Evolutionary conservation across 2,329 filamentous ascomycete genomes (phyloP), one percentile per base, ranked within the genome.

Genomic region (Cladosporium phlei): DNA sequence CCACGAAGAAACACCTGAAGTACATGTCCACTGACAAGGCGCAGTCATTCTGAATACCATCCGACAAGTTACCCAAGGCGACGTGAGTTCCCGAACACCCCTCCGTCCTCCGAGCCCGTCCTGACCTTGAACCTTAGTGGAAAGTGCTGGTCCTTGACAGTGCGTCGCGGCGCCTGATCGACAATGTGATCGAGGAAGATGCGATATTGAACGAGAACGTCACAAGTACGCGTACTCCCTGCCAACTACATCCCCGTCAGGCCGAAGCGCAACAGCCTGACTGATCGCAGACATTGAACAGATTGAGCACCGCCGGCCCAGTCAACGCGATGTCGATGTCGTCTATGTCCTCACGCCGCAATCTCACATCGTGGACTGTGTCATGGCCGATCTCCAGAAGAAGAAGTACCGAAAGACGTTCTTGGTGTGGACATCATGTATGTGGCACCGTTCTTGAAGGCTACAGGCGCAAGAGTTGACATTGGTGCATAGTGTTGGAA

Each of bases 141-240:
- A 98, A 97, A 79, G 87, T 96, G 56, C 74, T 98, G 57, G 84
- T 98, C 44, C 75, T 96, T 60, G 93, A 98, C 70, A 83, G 87
- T 57, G 77, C 75, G 47, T 90, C 88, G 65, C 83, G 84, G 66
- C 90, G 85, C 67, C 79, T 98, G 59, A 78, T 98, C 59, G 85
- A 95, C 69, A 95, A 91, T 74, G 86, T 88, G 37, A 80, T 91
- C 65, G 91, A 88, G 61, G 86, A 96, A 73, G 91, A 98, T 79
- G 88, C 96, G 62, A 94, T 98, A 56, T 84, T 98, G 70, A 94
- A 95, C 66, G 82, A 89, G 69, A 95, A 95, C 66, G 87, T 98
- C 68, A 91, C 90, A 57, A 95, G 90, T 95, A 77, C 65, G 83
- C 59, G 22, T 11, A 17, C 24, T 17, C 17, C 22, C 22, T 37